A percentile compares a stretch with the other conserved stretches of the same genome.
Conservation (phyloP, 2,329 filamentous ascomycete species). For the Penicillium nordicum region DNA sequence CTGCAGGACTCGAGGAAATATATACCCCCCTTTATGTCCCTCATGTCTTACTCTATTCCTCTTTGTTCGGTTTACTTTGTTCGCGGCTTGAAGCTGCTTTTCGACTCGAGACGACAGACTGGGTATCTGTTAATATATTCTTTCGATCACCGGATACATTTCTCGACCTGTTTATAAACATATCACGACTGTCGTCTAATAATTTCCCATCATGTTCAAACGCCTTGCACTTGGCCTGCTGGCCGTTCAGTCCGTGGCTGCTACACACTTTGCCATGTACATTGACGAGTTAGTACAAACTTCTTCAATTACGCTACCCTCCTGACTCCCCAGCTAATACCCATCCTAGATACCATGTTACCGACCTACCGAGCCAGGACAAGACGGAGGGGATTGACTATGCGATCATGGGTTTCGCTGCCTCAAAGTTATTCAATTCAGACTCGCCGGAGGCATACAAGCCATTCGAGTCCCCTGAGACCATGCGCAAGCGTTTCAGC, state of each 20-base stretch:
- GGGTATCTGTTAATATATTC: background rate
- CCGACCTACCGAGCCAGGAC: slow-evolving; percentile 32
- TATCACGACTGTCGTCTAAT: background rate
- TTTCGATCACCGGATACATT: background rate
- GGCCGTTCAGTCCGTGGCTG: slow-evolving; percentile 29
- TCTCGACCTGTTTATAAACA: background rate
- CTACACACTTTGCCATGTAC: slow-evolving; percentile 44
- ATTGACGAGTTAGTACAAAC: slow-evolving; percentile 44
- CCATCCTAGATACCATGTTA: slow-evolving; percentile 41
- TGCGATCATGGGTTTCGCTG: slow-evolving; percentile 56
- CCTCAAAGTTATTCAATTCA: slow-evolving; percentile 49
- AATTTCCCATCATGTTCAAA: slow-evolving; percentile 25
- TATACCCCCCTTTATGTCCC: slow-evolving; percentile 1
- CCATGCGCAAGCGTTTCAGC: slow-evolving; percentile 53
- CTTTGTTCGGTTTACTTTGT: background rate
- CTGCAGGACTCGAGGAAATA: background rate
- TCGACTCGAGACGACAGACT: background rate
- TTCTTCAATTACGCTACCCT: background rate
- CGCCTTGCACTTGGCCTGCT: slow-evolving; percentile 28
- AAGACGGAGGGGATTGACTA: slow-evolving; percentile 50
- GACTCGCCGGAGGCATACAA: slow-evolving; percentile 44
- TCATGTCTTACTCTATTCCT: background rate
- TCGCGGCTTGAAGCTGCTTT: slow-evolving; percentile 8
- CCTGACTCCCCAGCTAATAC: background rate
- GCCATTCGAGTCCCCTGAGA: slow-evolving; percentile 53